Evolutionary conservation across 2,329 filamentous ascomycete species (phyloP), one percentile per base, ranked within the genome.

Genomic region (Fusarium beomiforme): DNA sequence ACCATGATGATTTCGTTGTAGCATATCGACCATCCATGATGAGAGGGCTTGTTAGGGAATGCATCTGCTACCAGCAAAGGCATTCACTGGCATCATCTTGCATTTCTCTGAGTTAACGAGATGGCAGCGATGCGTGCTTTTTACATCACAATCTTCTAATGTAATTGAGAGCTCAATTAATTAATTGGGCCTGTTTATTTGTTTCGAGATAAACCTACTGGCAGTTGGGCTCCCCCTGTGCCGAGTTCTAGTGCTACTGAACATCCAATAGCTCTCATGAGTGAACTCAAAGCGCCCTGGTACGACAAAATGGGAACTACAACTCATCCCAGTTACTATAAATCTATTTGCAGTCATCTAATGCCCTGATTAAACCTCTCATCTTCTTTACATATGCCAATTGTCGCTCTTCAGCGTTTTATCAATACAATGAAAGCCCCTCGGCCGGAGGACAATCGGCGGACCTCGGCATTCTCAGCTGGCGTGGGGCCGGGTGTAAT

Each of bases 381-480:
- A 24, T 6, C 3, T 17, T 13, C 37, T 16, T 58, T 19, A 33
- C 44, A 16, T 53, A n/a, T 21, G 10, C 17, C 39, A 14, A 17
- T 19, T 29, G 42, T n/a, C 31, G 23, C 33, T 69, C 17, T 37
- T 58, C 19, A 19, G 33, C 31, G 21, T n/a, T 41, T 42, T 13
- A 33, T 8, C 7, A 29, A 46, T 5, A 54, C 31, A 47, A 65
- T 62, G 31, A 24, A n/a, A 21, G 46, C 33, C 17, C 42, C 51
- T 21, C 46, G 31, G 24, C 33, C 34, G n/a, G 43, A 39, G 17
- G 19, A 29, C 34, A 31, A 29, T 51, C 33, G 29, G 62, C 34
- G 62, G 61, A 64, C 71, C 71, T 72, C 70, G 70, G 70, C 24
- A 73, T 55, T 55, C 8, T 56, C 26, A 62, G 37, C 60, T 58